A percentile compares a stretch with the other conserved stretches of the same genome.
Evolutionary conservation across 164 flowering plant species (phyloP).

Genomic region (Liquidambar formosana): DNA sequence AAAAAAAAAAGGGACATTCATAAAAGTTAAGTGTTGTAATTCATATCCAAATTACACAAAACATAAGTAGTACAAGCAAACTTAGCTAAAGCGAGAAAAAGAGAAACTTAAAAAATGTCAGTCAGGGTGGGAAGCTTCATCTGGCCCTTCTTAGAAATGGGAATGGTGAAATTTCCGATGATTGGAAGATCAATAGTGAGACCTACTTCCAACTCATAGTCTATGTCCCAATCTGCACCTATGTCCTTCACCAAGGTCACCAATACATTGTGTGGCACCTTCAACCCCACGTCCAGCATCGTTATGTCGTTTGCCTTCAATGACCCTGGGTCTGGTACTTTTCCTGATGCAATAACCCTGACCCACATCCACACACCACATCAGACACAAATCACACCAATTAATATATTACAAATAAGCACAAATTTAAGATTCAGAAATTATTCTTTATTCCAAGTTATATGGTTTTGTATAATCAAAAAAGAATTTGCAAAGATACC

Average conservation of each 20-base stretch:
- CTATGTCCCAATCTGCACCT: constrained; percentile 72
- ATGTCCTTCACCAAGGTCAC: constrained; percentile 59
- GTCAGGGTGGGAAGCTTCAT: constrained; percentile 70
- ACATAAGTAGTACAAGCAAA: background rate
- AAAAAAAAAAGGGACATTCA: too few relatives aligned
- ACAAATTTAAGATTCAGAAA: too few relatives aligned
- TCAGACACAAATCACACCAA: too few relatives aligned
- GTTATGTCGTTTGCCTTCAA: constrained; percentile 45
- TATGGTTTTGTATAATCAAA: too few relatives aligned
- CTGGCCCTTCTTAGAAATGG: constrained; percentile 59
- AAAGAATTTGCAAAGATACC: too few relatives aligned
- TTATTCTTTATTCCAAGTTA: too few relatives aligned
- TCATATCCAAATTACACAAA: too few relatives aligned
- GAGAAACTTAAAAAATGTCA: constrained; percentile 25
- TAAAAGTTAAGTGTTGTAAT: too few relatives aligned
- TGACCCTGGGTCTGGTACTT: constrained; percentile 70
- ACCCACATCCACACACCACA: background rate
- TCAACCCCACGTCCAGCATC: constrained; percentile 42
- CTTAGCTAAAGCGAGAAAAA: background rate
- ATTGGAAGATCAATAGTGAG: constrained; percentile 62
- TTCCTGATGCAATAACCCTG: constrained; percentile 64
- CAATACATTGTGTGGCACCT: constrained; percentile 46
- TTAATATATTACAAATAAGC: too few relatives aligned
- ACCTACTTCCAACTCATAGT: constrained; percentile 45
- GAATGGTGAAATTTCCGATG: constrained; percentile 61